Percentiles rank a stretch among this genome's conserved stretches.
Evolutionary conservation across 805 yeast species (phyloP).

Genomic region (Kazachstania psychrophila): DNA sequence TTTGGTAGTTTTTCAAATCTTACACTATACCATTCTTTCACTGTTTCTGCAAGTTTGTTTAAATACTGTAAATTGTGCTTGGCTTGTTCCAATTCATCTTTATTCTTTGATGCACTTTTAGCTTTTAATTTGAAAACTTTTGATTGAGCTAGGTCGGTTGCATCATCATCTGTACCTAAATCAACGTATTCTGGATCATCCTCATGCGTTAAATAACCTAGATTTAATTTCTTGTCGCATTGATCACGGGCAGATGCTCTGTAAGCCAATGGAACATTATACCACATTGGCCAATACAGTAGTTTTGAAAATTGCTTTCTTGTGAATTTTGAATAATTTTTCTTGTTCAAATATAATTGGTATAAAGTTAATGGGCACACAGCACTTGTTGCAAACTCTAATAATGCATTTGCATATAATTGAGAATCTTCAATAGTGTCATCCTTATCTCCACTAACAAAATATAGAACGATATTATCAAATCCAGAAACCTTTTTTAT

Average conservation of each 20-base stretch:
- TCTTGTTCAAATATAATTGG: constrained; percentile 45
- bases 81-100: constrained; percentile 15
- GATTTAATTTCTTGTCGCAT: constrained; percentile 13
- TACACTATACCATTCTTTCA: constrained; percentile 18
- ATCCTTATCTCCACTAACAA: constrained; percentile 9
- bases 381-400: constrained; percentile 35
- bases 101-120: constrained; percentile 13
- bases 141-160: constrained; percentile 21
- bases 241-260: constrained; percentile 12
- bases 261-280: constrained; percentile 43
- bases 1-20: constrained; percentile 2
- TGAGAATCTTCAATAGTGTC: constrained; percentile 16
- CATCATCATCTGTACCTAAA: constrained; percentile 6
- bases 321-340: constrained; percentile 53
- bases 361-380: constrained; percentile 44
- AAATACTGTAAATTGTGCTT: constrained; percentile 17
- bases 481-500: constrained; percentile 34
- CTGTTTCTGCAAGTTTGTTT: constrained; percentile 11
- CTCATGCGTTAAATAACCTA: constrained; percentile 13
- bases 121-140: constrained; percentile 23
- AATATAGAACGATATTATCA: constrained; percentile 31
- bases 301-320: constrained; percentile 43
- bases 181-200: constrained; percentile 14
- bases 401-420: constrained; percentile 38
- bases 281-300: constrained; percentile 68